Evolutionary conservation across 2,329 filamentous ascomycete genomes (phyloP), one percentile per base, ranked within the genome.

Genomic region (Alternaria sp.): DNA sequence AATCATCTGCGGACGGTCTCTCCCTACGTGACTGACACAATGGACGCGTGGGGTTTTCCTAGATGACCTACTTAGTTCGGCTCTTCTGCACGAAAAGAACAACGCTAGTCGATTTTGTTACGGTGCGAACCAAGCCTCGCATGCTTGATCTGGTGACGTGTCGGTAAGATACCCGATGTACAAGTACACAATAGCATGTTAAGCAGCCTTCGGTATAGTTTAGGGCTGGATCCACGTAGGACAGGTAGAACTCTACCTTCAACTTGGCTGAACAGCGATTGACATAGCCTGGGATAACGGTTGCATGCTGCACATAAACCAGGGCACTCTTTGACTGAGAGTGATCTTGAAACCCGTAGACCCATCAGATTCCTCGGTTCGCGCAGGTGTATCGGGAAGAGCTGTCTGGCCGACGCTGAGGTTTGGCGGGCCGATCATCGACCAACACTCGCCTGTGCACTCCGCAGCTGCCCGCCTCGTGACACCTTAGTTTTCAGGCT

Each of bases 31-130:
- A 43, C 61, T 50, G 43, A 45, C 62, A 64, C 61, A 65, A 65
- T 65, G 59, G 51, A 13, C 57, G 59, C 46, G 54, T 40, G 43
- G 54, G 47, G 47, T 52, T 1, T 4, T 65, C 61, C 60, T 73
- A 72, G 71, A 68, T 72, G 68, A 73, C 65, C 64, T 66, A 59
- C 61, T 57, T 56, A 59, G 55, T 65, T 43, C 45, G 52, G 57
- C 49, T 52, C 25, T 61, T 57, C 64, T 67, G 67, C 62, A 65
- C 68, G 52, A 66, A 67, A 72, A 66, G 63, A 69, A 65, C 64
- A 30, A 62, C 65, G 65, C 62, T 59, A 60, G 47, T 30, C 50
- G 46, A 25, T 49, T 40, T 57, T n/a, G 57, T 13, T 51, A 45
- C 15, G 54, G 43, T 49, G 45, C 56, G 49, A 32, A 59, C 56